Conservation (phyloP, 164 flowering plant species). For the Chimonanthus salicifolius region DNA sequence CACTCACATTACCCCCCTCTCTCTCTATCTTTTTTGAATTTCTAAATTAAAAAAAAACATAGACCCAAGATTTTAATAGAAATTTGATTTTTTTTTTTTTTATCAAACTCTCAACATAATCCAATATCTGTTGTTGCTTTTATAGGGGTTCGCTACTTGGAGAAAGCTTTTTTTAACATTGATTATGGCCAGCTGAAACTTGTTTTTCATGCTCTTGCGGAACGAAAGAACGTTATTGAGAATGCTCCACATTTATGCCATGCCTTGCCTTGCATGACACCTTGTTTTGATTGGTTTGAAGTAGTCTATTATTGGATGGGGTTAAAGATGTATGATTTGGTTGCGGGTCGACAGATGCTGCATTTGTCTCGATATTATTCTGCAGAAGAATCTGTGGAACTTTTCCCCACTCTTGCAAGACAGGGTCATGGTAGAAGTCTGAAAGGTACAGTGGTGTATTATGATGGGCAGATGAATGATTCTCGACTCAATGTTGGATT, state of each 20-base stretch:
- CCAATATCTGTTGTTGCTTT: background rate
- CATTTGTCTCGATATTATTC: slow-evolving; percentile 96
- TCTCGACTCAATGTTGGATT: slow-evolving; percentile 87
- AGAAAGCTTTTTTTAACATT: slow-evolving; percentile 92
- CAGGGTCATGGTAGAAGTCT: slow-evolving; percentile 56
- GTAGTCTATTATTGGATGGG: slow-evolving; percentile 89
- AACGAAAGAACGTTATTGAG: slow-evolving; percentile 92
- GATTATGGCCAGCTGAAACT: slow-evolving; percentile 96
- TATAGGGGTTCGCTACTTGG: slow-evolving; percentile 93
- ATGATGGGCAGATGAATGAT: slow-evolving; percentile 99
- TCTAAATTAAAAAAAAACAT: too few relatives aligned
- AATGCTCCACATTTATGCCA: slow-evolving; percentile 97
- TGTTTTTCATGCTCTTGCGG: slow-evolving; percentile 97
- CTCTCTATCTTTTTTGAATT: too few relatives aligned
- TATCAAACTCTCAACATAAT: background rate
- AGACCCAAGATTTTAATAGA: too few relatives aligned
- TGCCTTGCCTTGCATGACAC: slow-evolving; percentile 99
- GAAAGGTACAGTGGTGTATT: slow-evolving; percentile 94
- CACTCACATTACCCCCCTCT: slow-evolving; percentile 2
- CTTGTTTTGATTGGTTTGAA: slow-evolving; percentile 97
- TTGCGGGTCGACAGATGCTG: slow-evolving; percentile 71
- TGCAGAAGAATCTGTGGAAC: slow-evolving; percentile 76
- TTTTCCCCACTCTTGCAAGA: slow-evolving; percentile 92
- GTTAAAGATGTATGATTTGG: slow-evolving; percentile 89
- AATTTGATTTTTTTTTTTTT: background rate